These are phyloP conservation scores for Trichaptum fuscoviolaceum DNA, from an alignment of 768 basidiomycete species.

Conservation along the genomic window DNA sequence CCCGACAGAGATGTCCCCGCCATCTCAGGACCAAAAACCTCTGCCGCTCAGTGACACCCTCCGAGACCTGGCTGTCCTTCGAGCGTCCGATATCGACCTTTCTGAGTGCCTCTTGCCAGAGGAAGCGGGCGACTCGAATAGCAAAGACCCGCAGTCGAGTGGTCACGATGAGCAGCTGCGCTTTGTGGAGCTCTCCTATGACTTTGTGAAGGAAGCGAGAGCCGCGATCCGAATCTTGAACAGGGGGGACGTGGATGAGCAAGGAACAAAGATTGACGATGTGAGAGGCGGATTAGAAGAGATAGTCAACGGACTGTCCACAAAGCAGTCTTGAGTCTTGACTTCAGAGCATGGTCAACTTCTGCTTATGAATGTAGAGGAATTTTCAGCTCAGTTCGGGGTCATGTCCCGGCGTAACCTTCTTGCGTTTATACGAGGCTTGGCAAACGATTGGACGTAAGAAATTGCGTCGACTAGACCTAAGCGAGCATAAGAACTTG, in stretches of 20 bases:
- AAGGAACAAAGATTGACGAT: constrained; percentile 51
- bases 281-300: constrained; percentile 53
- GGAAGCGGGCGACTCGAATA: constrained; percentile 7
- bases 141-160: constrained; percentile 7
- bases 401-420: neutral
- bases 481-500: neutral
- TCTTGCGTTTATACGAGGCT: neutral
- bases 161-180: constrained; percentile 20
- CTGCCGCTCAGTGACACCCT: constrained; percentile 56
- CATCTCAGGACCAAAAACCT: neutral
- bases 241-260: constrained; percentile 44
- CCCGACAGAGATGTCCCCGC: neutral
- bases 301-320: constrained; percentile 30
- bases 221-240: constrained; percentile 50
- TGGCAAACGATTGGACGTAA: neutral
- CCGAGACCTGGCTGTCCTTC: constrained; percentile 67
- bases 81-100: constrained; percentile 48
- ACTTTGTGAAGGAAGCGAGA: constrained; percentile 55
- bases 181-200: constrained; percentile 48
- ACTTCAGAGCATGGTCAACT: neutral
- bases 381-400: neutral
- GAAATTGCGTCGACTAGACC: neutral
- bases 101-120: constrained; percentile 23
- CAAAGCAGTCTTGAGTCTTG: neutral
- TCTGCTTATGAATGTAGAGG: neutral